phyloP scores from a whole-genome alignment of 2,329 filamentous ascomycete genomes.

The Sordariomycetes sp. region DNA sequence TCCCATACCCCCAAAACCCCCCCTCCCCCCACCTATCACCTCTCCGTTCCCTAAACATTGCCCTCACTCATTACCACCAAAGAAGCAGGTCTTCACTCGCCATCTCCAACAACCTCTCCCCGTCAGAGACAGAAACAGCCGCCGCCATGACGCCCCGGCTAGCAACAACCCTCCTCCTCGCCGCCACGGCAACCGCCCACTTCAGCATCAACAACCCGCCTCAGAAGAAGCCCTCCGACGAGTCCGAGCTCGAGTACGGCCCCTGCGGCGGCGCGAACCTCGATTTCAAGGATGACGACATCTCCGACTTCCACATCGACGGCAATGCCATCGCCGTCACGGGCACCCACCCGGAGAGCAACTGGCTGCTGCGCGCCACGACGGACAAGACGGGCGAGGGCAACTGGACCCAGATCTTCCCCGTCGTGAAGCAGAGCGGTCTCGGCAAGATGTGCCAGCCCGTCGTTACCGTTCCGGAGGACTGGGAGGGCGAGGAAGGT shows the following conservation, averaged over 20 bases:
- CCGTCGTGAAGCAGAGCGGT: constrained; percentile 39
- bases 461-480: constrained; percentile 29
- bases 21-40: neutral
- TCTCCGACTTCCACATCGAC: constrained; percentile 43
- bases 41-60: neutral
- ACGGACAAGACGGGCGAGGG: constrained; percentile 28
- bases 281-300: constrained; percentile 24
- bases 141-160: constrained; percentile 11
- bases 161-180: constrained; percentile 16
- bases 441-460: constrained; percentile 40
- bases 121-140: neutral
- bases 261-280: constrained; percentile 43
- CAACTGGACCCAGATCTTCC: constrained; percentile 42
- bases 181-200: constrained; percentile 33
- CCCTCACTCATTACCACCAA: neutral
- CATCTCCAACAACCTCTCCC: neutral
- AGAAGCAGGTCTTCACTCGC: neutral
- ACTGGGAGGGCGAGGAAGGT: constrained; percentile 40
- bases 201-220: constrained; percentile 36
- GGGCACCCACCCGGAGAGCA: constrained; percentile 35
- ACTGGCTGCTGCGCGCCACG: constrained; percentile 45
- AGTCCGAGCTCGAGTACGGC: constrained; percentile 25
- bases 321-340: constrained; percentile 36
- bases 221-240: constrained; percentile 32
- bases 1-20: constrained; percentile 1